Percentiles rank a stretch among this genome's conserved stretches.
Evolutionary conservation across 2,329 filamentous ascomycete genomes (phyloP).

Genomic region (Apiospora rasikravindrae): DNA sequence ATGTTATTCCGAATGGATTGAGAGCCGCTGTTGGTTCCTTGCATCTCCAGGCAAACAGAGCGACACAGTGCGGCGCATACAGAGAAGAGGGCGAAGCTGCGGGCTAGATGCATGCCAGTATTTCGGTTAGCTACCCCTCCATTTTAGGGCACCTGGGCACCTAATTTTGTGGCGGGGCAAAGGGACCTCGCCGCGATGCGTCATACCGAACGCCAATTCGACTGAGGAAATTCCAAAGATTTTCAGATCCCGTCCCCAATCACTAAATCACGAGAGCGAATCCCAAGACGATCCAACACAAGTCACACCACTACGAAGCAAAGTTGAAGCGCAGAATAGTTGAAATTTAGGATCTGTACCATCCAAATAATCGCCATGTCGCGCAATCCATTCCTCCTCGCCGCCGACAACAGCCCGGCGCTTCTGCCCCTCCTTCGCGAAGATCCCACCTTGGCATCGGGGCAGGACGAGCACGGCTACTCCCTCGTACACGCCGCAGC

Average conservation of each 20-base stretch:
- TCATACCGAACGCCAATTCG: constrained; percentile 16
- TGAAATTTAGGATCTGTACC: no score
- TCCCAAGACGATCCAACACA: neutral
- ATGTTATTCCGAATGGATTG: neutral
- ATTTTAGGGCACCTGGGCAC: constrained; percentile 4
- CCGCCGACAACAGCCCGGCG: constrained; percentile 78
- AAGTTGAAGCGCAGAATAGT: no score
- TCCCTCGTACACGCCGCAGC: constrained; percentile 91
- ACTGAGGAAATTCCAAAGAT: neutral
- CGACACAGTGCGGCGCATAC: constrained; percentile 19
- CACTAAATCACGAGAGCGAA: neutral
- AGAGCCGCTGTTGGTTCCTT: neutral
- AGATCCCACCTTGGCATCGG: constrained; percentile 76
- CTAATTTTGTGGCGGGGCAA: constrained; percentile 20
- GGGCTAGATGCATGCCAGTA: neutral
- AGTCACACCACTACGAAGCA: neutral
- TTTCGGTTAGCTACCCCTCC: constrained; percentile 7
- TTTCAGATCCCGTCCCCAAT: neutral
- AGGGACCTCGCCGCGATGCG: constrained; percentile 6
- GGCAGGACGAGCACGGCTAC: constrained; percentile 91
- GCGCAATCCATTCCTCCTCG: constrained; percentile 73
- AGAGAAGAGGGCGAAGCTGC: constrained; percentile 4
- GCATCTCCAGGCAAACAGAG: neutral
- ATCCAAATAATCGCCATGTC: constrained; percentile 45
- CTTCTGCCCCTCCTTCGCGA: constrained; percentile 77